Percentiles rank a stretch among this genome's conserved stretches.
Conservation (phyloP, 1,284 basidiomycete genomes). For the Sporisorium reilianum region DNA sequence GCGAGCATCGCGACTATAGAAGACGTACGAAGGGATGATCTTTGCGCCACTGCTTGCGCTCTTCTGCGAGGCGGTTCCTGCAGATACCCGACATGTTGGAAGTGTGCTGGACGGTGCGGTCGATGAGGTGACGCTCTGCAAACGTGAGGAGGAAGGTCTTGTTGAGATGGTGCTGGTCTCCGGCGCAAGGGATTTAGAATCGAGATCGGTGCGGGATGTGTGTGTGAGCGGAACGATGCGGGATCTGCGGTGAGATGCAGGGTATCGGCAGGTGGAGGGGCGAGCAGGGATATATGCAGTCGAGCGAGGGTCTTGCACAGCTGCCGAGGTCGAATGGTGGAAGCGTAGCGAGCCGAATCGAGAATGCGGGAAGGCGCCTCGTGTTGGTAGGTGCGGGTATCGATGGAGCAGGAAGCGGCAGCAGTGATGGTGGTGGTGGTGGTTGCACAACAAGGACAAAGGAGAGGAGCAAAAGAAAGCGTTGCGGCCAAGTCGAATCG, state of each 20-base stretch:
- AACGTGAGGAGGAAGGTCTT: neutral
- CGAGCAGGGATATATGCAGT: constrained; percentile 7
- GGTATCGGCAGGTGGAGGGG: constrained; percentile 8
- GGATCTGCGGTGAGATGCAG: neutral
- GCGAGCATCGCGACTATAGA: too few relatives aligned
- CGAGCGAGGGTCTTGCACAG: neutral
- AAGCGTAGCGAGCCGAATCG: neutral
- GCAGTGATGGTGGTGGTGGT: neutral
- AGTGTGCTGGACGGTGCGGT: neutral
- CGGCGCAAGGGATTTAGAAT: neutral
- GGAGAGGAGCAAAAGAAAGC: neutral
- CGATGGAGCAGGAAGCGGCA: neutral
- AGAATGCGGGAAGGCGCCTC: neutral
- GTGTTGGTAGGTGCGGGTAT: neutral
- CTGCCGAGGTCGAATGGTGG: neutral
- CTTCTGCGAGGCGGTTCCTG: constrained; percentile 80
- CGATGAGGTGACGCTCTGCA: neutral
- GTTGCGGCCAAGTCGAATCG: neutral
- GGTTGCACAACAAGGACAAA: neutral
- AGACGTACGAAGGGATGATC: constrained; percentile 97
- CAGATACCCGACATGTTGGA: constrained; percentile 50
- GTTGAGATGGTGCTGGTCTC: too few relatives aligned
- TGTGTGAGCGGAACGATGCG: neutral
- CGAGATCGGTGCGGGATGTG: neutral
- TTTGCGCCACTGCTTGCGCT: constrained; percentile 98